Evolutionary conservation across 805 yeast species (phyloP), one percentile per base, ranked within the genome.

Genomic region (Hanseniaspora pseudoguilliermondii): DNA sequence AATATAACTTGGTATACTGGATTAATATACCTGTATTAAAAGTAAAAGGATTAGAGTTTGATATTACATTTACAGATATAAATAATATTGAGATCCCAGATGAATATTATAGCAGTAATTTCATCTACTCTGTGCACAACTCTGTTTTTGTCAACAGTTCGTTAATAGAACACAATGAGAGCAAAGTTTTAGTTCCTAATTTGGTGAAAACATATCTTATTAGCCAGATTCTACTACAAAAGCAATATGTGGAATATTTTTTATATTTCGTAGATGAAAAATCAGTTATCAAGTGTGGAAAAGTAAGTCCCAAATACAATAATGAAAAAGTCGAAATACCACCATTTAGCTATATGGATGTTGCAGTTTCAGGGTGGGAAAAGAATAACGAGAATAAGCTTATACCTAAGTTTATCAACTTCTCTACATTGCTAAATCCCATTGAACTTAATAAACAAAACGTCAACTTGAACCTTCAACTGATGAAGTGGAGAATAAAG

Each of bases 401-500:
- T 15, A 83, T 84, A 0, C 96, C 97, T 0, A 87, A 88, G 63
- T 61, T 83, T 21, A 89, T 95, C 0, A 93, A 95, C 66, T 68
- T 93, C 55, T 89, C 93, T 0, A 70, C 88, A 0, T 71, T 93
- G 46, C 80, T 91, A 39, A 82, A 91, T 65, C 98, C 98, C 0
- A 60, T 74, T 13, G 82, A 84, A 60, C 72, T 93, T 23, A 91
- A 96, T 0, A 86, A 84, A 58, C 97, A 95, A 68, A 91, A 97
- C 0, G 90, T 89, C 6, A 96, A 90, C 66, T 75, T 93, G 57
- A 93, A 93, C 65, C 72, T 93, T 57, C 86, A 87, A 69, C 72
- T 93, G 47, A 93, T 93, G 98, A 88, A 89, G 65, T 93, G 99
- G 99, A 76, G 98, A 61, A 79, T 93, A 18, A 88, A 86, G 0